These are phyloP conservation scores for Pyrus pyrifolia DNA, from an alignment of 306 rosid genomes.

Conservation along the genomic window DNA sequence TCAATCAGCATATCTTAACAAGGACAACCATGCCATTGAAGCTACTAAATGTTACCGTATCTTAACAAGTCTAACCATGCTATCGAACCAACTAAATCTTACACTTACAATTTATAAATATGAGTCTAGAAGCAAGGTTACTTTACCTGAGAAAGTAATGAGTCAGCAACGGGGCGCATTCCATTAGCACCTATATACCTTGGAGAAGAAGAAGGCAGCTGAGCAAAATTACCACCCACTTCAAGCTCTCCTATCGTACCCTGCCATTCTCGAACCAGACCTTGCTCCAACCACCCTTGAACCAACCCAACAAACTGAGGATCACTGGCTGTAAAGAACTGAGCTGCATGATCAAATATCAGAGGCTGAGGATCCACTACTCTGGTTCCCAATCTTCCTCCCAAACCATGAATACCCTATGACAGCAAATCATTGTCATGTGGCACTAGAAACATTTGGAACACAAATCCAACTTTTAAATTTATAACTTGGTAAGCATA, in stretches of 20 bases:
- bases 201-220: constrained; percentile 48
- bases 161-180: constrained; percentile 81
- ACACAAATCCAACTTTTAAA: background rate
- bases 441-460: background rate
- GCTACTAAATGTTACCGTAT: background rate
- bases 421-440: constrained; percentile 2
- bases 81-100: background rate
- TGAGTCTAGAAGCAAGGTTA: background rate
- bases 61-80: background rate
- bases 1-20: background rate
- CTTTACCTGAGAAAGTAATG: constrained; percentile 60
- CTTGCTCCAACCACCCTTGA: constrained; percentile 59
- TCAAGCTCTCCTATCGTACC: constrained; percentile 72
- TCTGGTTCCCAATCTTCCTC: constrained; percentile 93
- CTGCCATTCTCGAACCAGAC: constrained; percentile 65
- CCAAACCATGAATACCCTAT: constrained; percentile 86
- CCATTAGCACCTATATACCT: constrained; percentile 66
- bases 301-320: constrained; percentile 52
- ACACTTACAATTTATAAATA: background rate
- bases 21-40: background rate
- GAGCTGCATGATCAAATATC: constrained; percentile 86
- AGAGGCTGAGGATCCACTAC: constrained; percentile 52
- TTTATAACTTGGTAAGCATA: background rate
- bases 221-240: constrained; percentile 63
- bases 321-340: constrained; percentile 72